These are phyloP conservation scores for Cryomyces antarcticus DNA, from an alignment of 495 filamentous ascomycete genomes.

Conservation along the genomic window DNA sequence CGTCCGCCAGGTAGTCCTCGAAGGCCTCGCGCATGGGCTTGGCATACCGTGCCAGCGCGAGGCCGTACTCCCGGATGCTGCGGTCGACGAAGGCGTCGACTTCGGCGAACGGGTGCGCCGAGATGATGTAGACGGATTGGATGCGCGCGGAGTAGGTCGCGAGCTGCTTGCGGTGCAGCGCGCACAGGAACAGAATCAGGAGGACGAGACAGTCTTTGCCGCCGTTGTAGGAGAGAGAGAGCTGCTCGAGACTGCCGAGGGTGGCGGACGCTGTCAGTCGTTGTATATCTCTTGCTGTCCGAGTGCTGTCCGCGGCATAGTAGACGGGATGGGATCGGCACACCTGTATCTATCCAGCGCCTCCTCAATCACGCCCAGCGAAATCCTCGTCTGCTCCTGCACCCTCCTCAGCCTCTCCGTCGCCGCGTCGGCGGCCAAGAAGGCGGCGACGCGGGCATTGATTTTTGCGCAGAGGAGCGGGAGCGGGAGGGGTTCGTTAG, in stretches of 20 bases:
- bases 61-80: slow-evolving; percentile 44
- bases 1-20: slow-evolving; percentile 45
- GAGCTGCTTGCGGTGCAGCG: slow-evolving; percentile 25
- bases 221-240: slow-evolving; percentile 91
- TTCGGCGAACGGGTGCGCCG: slow-evolving; percentile 56
- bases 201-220: slow-evolving; percentile 95
- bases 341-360: slow-evolving; percentile 54
- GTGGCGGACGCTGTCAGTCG: background rate
- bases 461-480: slow-evolving; percentile 35
- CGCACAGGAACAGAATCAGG: slow-evolving; percentile 68
- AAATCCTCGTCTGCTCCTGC: slow-evolving; percentile 50
- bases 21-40: slow-evolving; percentile 65
- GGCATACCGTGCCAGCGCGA: slow-evolving; percentile 59
- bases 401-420: slow-evolving; percentile 37
- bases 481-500: slow-evolving; percentile 3
- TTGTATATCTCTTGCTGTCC: background rate
- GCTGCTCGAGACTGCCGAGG: slow-evolving; percentile 38
- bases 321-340: slow-evolving; percentile 3
- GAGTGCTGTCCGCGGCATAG: too few relatives aligned
- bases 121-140: slow-evolving; percentile 74
- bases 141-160: slow-evolving; percentile 24
- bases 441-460: slow-evolving; percentile 41
- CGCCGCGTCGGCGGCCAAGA: slow-evolving; percentile 40
- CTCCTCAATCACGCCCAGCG: slow-evolving; percentile 49
- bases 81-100: slow-evolving; percentile 65